Evolutionary conservation across 2,329 filamentous ascomycete species (phyloP).

Genomic region (Proliferodiscus dingleyae): DNA sequence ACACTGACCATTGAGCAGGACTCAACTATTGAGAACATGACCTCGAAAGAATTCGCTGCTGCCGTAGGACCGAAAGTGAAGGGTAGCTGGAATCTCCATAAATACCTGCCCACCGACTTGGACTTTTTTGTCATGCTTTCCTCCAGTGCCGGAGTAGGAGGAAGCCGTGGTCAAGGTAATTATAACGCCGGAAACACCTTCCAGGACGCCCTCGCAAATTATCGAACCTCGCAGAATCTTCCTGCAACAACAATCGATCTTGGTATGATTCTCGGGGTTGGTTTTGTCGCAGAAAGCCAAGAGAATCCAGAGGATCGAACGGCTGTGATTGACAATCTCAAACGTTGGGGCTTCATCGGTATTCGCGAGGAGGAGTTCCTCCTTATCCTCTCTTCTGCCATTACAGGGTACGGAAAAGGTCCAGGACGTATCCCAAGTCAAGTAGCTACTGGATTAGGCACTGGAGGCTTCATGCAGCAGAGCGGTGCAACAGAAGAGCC

Average conservation of each 20-base stretch:
- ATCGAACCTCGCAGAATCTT: constrained; percentile 7
- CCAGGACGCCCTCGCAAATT: constrained; percentile 12
- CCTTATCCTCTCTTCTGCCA: no score
- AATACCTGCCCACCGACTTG: constrained; percentile 18
- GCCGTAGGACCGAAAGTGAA: constrained; percentile 32
- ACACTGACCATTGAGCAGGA: neutral
- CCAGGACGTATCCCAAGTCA: no score
- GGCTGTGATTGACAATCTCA: no score
- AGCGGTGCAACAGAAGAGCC: no score
- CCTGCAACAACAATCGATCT: constrained; percentile 10
- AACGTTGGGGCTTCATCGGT: no score
- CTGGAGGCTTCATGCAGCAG: no score
- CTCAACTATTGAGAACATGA: constrained; percentile 26
- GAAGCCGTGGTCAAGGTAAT: constrained; percentile 10
- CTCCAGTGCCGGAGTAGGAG: constrained; percentile 27
- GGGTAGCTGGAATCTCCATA: constrained; percentile 14
- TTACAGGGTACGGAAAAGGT: no score
- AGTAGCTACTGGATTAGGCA: no score
- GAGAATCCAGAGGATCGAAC: no score
- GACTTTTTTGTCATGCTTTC: constrained; percentile 39
- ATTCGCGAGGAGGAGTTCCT: no score
- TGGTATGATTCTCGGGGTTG: constrained; percentile 7
- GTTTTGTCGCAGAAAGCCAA: constrained; percentile 1
- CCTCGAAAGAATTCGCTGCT: constrained; percentile 31
- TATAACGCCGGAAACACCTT: constrained; percentile 28